These are phyloP conservation scores for Cordyceps cateniannulata DNA, from an alignment of 2,329 filamentous ascomycete genomes.

Conservation along the genomic window DNA sequence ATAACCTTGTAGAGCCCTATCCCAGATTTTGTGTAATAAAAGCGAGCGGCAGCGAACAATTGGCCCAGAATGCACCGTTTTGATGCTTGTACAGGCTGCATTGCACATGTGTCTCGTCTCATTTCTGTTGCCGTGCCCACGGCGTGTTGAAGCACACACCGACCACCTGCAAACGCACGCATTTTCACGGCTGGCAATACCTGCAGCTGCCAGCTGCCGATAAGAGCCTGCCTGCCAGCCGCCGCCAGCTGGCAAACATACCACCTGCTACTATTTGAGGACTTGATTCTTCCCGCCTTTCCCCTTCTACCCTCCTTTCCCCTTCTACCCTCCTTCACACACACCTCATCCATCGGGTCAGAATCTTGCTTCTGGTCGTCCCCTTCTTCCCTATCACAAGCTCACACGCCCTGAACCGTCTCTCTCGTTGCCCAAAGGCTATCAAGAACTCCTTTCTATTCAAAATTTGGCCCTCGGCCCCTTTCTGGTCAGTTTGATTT, in stretches of 20 bases:
- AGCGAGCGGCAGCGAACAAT: neutral
- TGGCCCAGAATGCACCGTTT: neutral
- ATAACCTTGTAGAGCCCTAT: neutral
- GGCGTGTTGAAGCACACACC: neutral
- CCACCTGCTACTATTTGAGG: neutral
- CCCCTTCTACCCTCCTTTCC: neutral
- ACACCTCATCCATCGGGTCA: neutral
- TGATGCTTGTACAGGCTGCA: neutral
- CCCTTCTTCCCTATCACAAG: neutral
- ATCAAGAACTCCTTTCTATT: neutral
- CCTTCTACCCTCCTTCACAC: neutral
- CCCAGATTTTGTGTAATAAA: neutral
- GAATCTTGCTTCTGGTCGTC: neutral
- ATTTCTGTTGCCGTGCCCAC: neutral
- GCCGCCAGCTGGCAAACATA: neutral
- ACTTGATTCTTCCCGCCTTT: neutral
- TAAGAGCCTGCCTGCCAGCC: neutral
- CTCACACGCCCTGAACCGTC: neutral
- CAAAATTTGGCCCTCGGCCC: neutral
- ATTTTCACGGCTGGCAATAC: neutral
- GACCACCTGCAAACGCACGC: conserved; percentile 4
- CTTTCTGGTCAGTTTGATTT: neutral
- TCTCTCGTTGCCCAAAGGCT: too few relatives aligned
- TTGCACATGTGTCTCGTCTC: neutral
- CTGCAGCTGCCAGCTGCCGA: neutral